Conservation (phyloP, 768 basidiomycete genomes). For the Terana coerulea region DNA sequence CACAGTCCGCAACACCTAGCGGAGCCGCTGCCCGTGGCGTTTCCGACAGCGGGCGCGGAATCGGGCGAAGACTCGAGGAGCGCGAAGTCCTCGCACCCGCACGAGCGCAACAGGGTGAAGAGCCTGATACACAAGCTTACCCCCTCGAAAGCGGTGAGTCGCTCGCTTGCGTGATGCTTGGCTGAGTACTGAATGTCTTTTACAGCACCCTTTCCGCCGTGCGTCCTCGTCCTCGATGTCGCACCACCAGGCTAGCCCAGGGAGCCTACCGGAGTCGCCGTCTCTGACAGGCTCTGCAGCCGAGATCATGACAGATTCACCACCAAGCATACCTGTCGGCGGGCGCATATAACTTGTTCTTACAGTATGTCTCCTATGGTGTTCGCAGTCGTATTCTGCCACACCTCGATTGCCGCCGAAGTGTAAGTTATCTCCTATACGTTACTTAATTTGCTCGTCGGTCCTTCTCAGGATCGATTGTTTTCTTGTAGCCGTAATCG, state of each 20-base stretch:
- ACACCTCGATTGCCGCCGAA: neutral
- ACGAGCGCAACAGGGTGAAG: conserved; percentile 4
- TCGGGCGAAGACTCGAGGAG: neutral
- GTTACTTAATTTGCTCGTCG: too few relatives aligned
- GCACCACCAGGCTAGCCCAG: neutral
- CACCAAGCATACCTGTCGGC: neutral
- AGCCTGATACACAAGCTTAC: neutral
- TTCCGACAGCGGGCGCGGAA: neutral
- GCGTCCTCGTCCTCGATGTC: neutral
- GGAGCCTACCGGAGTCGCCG: neutral
- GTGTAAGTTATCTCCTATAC: neutral
- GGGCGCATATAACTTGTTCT: neutral
- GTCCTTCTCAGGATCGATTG: too few relatives aligned
- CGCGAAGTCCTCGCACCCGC: neutral
- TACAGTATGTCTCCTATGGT: neutral
- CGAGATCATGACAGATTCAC: neutral
- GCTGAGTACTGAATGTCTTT: neutral
- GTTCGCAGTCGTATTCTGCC: neutral
- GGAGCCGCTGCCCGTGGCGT: neutral
- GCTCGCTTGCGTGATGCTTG: neutral
- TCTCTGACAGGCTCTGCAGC: neutral
- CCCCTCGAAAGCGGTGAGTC: neutral
- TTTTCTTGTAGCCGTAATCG: too few relatives aligned
- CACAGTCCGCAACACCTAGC: too few relatives aligned
- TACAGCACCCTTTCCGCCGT: neutral